phyloP scores from a whole-genome alignment of 805 yeast genomes.

The Nakazawaea sp. region DNA sequence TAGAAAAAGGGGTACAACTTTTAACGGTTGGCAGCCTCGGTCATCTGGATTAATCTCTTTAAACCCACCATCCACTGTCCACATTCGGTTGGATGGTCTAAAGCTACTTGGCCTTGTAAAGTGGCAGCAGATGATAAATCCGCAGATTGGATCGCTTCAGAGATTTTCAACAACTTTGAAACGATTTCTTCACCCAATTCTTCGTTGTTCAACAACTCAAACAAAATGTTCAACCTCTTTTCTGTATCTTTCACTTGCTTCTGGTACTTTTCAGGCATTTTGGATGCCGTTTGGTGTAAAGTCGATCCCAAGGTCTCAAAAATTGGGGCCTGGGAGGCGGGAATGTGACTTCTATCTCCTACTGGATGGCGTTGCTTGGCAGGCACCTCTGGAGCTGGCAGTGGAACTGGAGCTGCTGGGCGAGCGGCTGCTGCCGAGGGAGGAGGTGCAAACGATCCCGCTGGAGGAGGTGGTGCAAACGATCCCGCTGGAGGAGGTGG shows the following conservation, averaged over 20 bases:
- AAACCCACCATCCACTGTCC: constrained; percentile 94
- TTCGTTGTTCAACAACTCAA: constrained; percentile 68
- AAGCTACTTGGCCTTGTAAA: constrained; percentile 50
- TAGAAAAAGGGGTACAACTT: too few relatives aligned
- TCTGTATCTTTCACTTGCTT: constrained; percentile 78
- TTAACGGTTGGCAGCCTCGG: constrained; percentile 29
- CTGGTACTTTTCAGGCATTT: constrained; percentile 64
- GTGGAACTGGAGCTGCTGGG: constrained; percentile 9
- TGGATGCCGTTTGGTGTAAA: constrained; percentile 58
- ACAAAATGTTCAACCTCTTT: constrained; percentile 70
- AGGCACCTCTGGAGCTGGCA: constrained; percentile 14
- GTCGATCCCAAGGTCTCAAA: constrained; percentile 47
- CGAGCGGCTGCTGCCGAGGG: constrained; percentile 18
- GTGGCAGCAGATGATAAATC: constrained; percentile 57
- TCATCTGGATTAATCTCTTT: constrained; percentile 78
- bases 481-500: constrained; percentile 9
- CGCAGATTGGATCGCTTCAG: constrained; percentile 40
- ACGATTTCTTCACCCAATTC: constrained; percentile 58
- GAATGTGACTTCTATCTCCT: constrained; percentile 66
- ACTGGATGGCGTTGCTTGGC: constrained; percentile 31
- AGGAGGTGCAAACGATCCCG: constrained; percentile 23
- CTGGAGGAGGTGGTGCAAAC: constrained; percentile 11
- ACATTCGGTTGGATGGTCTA: constrained; percentile 61
- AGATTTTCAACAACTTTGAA: constrained; percentile 42
- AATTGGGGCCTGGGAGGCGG: constrained; percentile 51